Conservation (phyloP, 768 basidiomycete species). For the Suillus decipiens region DNA sequence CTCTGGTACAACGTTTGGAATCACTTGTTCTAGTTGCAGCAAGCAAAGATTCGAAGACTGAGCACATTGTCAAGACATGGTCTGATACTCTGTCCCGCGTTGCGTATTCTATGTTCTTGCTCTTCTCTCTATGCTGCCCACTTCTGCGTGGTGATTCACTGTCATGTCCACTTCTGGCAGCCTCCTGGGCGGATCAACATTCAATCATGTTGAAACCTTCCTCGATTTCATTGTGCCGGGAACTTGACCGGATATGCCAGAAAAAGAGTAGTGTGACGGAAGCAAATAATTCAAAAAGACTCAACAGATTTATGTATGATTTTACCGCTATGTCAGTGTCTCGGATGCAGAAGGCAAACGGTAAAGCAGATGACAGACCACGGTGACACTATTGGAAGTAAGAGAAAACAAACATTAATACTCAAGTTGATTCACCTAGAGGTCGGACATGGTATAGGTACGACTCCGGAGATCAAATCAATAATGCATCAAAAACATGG, state of each 20-base stretch:
- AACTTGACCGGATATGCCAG: slow-evolving; percentile 26
- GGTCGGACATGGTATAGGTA: slow-evolving; percentile 20
- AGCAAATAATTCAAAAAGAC: slow-evolving; percentile 16
- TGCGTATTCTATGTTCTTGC: not conserved
- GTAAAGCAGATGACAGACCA: slow-evolving; percentile 29
- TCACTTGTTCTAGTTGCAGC: too few relatives aligned
- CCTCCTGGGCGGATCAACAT: too few relatives aligned
- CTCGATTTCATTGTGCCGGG: slow-evolving; percentile 10
- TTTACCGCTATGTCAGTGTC: too few relatives aligned
- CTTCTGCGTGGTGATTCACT: not conserved
- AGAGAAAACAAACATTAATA: slow-evolving; percentile 24
- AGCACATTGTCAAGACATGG: too few relatives aligned
- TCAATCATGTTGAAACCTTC: slow-evolving; percentile 3
- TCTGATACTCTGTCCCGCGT: not conserved
- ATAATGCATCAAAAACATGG: too few relatives aligned
- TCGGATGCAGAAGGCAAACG: too few relatives aligned
- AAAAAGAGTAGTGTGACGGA: slow-evolving; percentile 24
- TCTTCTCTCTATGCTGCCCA: not conserved
- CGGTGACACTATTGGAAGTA: slow-evolving; percentile 25
- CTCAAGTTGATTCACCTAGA: slow-evolving; percentile 20
- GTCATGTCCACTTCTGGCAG: too few relatives aligned
- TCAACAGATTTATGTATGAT: too few relatives aligned
- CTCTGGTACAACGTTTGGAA: too few relatives aligned
- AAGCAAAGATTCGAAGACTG: too few relatives aligned
- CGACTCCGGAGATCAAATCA: slow-evolving; percentile 8